A percentile compares a stretch with the other conserved stretches of the same genome.
These are phyloP conservation scores for Dactylellina leptospora DNA, from an alignment of 2,329 filamentous ascomycete genomes.

Conservation along the genomic window DNA sequence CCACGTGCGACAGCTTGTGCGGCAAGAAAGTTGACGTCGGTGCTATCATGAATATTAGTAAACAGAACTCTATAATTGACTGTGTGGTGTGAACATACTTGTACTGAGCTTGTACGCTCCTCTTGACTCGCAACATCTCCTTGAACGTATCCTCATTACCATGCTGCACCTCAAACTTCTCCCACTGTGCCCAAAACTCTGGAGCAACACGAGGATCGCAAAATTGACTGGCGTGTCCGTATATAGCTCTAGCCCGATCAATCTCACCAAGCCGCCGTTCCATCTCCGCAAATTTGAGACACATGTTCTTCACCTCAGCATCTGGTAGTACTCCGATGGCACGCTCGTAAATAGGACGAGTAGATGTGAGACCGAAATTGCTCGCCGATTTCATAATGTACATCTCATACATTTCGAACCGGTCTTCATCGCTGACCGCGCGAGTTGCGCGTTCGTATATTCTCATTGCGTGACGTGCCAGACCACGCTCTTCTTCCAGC, in stretches of 20 bases:
- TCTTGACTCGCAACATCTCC: conserved; percentile 97
- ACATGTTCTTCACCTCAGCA: conserved; percentile 94
- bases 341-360: conserved; percentile 92
- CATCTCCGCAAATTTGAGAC: conserved; percentile 98
- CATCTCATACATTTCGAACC: conserved; percentile 98
- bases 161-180: conserved; percentile 94
- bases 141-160: conserved; percentile 99
- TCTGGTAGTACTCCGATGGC: conserved; percentile 94
- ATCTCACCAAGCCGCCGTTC: conserved; percentile 90
- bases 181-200: conserved; percentile 96
- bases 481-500: conserved; percentile 90
- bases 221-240: conserved; percentile 95
- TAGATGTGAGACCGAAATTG: conserved; percentile 96
- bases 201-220: conserved; percentile 91
- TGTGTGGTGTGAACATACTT: conserved; percentile 67
- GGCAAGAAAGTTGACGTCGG: conserved; percentile 97
- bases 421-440: conserved; percentile 91
- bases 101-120: conserved; percentile 96
- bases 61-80: not conserved
- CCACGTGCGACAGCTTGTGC: conserved; percentile 88
- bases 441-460: conserved; percentile 98
- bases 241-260: conserved; percentile 92
- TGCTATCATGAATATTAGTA: conserved; percentile 65
- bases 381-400: conserved; percentile 99
- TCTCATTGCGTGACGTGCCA: conserved; percentile 96